These are phyloP conservation scores for Powellomyces hirtus DNA, from an alignment of 192 early-diverging fungal species.

Conservation along the genomic window DNA sequence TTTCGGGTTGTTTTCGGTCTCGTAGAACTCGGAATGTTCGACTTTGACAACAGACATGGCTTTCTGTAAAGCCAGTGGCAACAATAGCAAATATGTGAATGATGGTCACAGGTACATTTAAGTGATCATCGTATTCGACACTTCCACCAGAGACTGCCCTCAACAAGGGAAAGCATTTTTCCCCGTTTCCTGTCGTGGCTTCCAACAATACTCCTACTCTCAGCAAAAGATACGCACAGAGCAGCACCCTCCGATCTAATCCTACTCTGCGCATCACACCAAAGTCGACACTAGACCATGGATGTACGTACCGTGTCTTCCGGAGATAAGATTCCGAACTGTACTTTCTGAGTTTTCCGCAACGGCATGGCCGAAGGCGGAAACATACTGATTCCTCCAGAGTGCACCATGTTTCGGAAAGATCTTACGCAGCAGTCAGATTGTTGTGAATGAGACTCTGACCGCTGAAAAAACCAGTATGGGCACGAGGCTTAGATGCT, in stretches of 20 bases:
- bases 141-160: not conserved
- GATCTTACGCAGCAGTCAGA: too few relatives aligned
- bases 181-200: too few relatives aligned
- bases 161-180: not conserved
- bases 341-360: conserved; percentile 83
- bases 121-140: not conserved
- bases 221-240: too few relatives aligned
- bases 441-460: too few relatives aligned
- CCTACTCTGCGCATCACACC: not conserved
- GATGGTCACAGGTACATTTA: not conserved
- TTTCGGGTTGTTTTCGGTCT: conserved; percentile 81
- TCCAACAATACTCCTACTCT: too few relatives aligned
- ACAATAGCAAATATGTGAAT: conserved; percentile 5
- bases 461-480: too few relatives aligned
- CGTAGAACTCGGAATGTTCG: conserved; percentile 83
- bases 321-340: conserved; percentile 94
- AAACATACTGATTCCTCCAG: conserved; percentile 42
- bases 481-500: too few relatives aligned
- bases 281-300: not conserved
- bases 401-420: conserved; percentile 12
- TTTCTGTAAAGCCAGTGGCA: conserved; percentile 60
- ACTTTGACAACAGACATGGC: conserved; percentile 95
- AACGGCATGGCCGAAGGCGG: conserved; percentile 75
- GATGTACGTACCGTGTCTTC: conserved; percentile 80
- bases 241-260: too few relatives aligned